Evolutionary conservation across 257 asterid genomes (phyloP).

Genomic region (Ehretia macrophylla): DNA sequence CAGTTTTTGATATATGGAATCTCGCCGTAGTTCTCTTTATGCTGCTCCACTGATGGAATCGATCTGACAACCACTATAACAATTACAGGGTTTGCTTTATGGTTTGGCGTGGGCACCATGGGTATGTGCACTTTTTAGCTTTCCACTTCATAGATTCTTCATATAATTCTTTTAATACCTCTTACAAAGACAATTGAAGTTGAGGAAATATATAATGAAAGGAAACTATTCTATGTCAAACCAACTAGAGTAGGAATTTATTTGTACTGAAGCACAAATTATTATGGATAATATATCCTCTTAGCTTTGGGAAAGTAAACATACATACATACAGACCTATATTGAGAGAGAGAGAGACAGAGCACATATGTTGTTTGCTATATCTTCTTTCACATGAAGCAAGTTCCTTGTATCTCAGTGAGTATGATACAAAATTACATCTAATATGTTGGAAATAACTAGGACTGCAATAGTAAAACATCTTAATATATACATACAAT

Average conservation of each 20-base stretch:
- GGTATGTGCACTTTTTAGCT: slow-evolving; percentile 36
- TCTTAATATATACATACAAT: neutral
- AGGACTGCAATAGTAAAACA: neutral
- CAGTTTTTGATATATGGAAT: neutral
- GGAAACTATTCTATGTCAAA: too few relatives aligned
- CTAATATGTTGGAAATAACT: too few relatives aligned
- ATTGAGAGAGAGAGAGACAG: slow-evolving; percentile 1
- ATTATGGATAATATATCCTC: too few relatives aligned
- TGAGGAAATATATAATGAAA: too few relatives aligned
- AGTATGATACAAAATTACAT: too few relatives aligned
- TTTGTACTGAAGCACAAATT: too few relatives aligned
- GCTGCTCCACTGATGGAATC: slow-evolving; percentile 3
- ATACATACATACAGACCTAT: too few relatives aligned
- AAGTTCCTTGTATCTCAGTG: too few relatives aligned
- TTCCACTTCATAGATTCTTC: too few relatives aligned
- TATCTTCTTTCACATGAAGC: neutral
- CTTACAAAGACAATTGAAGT: neutral
- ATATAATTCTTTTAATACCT: neutral
- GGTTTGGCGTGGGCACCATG: slow-evolving; percentile 98
- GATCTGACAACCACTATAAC: slow-evolving; percentile 12
- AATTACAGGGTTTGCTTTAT: slow-evolving; percentile 70
- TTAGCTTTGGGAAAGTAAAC: too few relatives aligned
- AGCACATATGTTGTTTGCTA: neutral
- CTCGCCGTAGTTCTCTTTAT: neutral
- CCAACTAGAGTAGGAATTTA: too few relatives aligned